Evolutionary conservation across 371 early-diverging fungal genomes (phyloP), one percentile per base, ranked within the genome.

Genomic region (Basidiobolus meristosporus): DNA sequence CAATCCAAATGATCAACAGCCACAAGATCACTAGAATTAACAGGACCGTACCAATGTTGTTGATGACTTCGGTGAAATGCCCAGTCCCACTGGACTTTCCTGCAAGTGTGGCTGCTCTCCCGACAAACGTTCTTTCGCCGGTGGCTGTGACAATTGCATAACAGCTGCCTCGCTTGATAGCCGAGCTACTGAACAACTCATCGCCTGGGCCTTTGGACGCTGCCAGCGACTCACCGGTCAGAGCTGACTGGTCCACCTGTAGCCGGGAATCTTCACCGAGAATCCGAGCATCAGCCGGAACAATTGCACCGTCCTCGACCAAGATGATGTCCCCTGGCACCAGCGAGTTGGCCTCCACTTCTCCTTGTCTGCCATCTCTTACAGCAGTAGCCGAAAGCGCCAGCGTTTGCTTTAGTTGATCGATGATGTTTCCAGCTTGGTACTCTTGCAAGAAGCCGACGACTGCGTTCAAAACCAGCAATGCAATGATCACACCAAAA

Each of bases 221-320:
- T 1, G 90, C 79, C 31, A 91, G 57, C 2, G 89, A 84, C 58
- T 96, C 97, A 39, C 76, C 97, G 7, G 96, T 95, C 15, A 96
- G 59, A 7, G 90, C 80, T 1, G 95, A 77, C 55, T 96, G 93
- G 60, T 96, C 97, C 31, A 95, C 71, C 45, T 80, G 72, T 29
- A 91, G 63, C 10, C 74, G 70, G 43, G 77, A 77, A 39, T 74
- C 84, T 30, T 89, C 59, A 3, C 92, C 90, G 38, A 91, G 59
- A 26, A 90, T 51, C 16, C 77, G 70, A n/a, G 65, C 76, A 49
- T 95, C 96, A 9, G 93, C 97, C 26, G 92, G 90, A 21, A 93
- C 63, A 47, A 89, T 90, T 53, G 91, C 92, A 36, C 97, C 97
- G 26, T 89, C 54, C 33, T 86, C 74, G 5, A 92, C 63, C 1